phyloP scores from a whole-genome alignment of 2,329 filamentous ascomycete genomes.

The Stagonosporopsis chrysanthemi region DNA sequence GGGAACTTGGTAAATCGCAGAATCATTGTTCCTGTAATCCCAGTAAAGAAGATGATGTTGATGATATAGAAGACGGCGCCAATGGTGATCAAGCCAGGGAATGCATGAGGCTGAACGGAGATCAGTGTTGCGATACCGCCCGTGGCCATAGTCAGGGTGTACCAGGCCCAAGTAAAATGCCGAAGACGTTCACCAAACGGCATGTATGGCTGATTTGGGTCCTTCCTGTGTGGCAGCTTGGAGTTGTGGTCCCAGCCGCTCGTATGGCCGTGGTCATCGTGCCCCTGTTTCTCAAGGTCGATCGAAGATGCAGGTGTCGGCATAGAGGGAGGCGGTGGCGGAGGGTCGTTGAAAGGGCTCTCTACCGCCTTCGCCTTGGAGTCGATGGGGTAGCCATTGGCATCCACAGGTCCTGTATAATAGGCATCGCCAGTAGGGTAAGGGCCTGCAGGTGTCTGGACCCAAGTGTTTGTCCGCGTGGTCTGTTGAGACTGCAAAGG shows the following conservation, averaged over 20 bases:
- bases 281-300: slow-evolving; percentile 43
- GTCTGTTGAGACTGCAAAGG: slow-evolving; percentile 30
- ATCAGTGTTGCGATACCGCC: slow-evolving; percentile 57
- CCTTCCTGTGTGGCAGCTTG: slow-evolving; percentile 41
- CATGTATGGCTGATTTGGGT: slow-evolving; percentile 44
- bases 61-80: slow-evolving; percentile 61
- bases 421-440: slow-evolving; percentile 32
- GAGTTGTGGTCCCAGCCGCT: slow-evolving; percentile 36
- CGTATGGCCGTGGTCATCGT: slow-evolving; percentile 29
- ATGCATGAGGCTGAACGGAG: slow-evolving; percentile 54
- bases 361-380: slow-evolving; percentile 32
- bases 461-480: slow-evolving; percentile 40
- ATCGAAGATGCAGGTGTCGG: slow-evolving; percentile 26
- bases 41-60: slow-evolving; percentile 58
- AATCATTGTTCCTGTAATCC: slow-evolving; percentile 40
- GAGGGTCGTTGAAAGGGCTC: slow-evolving; percentile 29
- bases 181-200: slow-evolving; percentile 37
- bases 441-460: slow-evolving; percentile 34
- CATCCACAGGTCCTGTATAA: slow-evolving; percentile 31
- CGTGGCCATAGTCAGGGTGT: slow-evolving; percentile 58
- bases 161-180: slow-evolving; percentile 59
- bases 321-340: slow-evolving; percentile 22
- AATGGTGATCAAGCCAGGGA: slow-evolving; percentile 59
- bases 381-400: slow-evolving; percentile 39
- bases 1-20: slow-evolving; percentile 57